Percentiles rank a stretch among this genome's conserved stretches.
Conservation (phyloP, 805 yeast species). For the Millerozyma miso region DNA sequence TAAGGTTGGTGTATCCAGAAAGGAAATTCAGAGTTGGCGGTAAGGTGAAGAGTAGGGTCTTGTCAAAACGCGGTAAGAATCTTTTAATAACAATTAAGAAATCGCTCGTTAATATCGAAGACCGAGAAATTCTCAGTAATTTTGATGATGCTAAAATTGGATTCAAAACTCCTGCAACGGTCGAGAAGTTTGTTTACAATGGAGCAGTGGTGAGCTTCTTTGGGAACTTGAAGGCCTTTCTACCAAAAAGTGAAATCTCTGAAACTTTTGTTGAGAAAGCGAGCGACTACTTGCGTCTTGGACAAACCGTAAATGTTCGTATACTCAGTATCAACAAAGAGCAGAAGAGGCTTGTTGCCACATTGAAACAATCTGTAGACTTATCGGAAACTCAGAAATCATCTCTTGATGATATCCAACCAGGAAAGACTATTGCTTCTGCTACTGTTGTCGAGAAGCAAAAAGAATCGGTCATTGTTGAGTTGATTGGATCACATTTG, state of each 20-base stretch:
- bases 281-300: slow-evolving; percentile 70
- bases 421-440: slow-evolving; percentile 60
- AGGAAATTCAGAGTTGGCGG: slow-evolving; percentile 84
- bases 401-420: slow-evolving; percentile 42
- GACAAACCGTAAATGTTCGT: slow-evolving; percentile 77
- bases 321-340: slow-evolving; percentile 52
- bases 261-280: slow-evolving; percentile 81
- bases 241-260: slow-evolving; percentile 85
- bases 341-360: slow-evolving; percentile 58
- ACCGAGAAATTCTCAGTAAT: slow-evolving; percentile 44
- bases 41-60: slow-evolving; percentile 71
- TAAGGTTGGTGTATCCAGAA: slow-evolving; percentile 82
- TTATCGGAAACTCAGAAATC: slow-evolving; percentile 44
- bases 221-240: slow-evolving; percentile 69
- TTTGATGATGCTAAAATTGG: slow-evolving; percentile 41
- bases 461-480: slow-evolving; percentile 68
- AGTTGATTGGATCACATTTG: slow-evolving; percentile 45
- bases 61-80: slow-evolving; percentile 46
- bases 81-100: slow-evolving; percentile 75
- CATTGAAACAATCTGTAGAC: slow-evolving; percentile 65
- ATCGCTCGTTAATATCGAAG: slow-evolving; percentile 66
- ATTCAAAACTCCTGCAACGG: slow-evolving; percentile 64
- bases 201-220: slow-evolving; percentile 87
- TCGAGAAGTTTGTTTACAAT: slow-evolving; percentile 61
- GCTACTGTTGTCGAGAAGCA: slow-evolving; percentile 69